Conservation (phyloP, 2,329 filamentous ascomycete genomes). For the Pseudogymnoascus sp. region DNA sequence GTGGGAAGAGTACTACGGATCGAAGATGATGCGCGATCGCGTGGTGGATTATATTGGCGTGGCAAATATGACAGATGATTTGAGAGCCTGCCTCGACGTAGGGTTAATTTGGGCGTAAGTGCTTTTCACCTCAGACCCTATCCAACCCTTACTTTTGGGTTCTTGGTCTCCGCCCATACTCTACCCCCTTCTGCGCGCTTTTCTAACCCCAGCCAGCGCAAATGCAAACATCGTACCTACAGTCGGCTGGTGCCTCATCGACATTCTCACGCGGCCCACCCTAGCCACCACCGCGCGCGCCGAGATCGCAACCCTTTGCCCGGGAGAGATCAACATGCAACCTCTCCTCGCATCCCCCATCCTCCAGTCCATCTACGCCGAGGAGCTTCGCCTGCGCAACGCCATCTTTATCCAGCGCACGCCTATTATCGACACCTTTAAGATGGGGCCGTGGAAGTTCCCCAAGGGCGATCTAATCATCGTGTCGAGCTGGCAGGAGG, state of each 20-base stretch:
- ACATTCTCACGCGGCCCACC: slow-evolving; percentile 18
- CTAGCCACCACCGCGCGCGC: slow-evolving; percentile 19
- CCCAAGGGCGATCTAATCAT: slow-evolving; percentile 23
- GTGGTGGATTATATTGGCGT: slow-evolving; percentile 8
- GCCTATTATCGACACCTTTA: slow-evolving; percentile 20
- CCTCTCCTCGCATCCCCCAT: slow-evolving; percentile 22
- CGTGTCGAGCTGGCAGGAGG: slow-evolving; percentile 22
- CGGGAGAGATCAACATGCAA: slow-evolving; percentile 14
- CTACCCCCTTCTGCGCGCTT: neutral
- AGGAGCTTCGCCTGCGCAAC: slow-evolving; percentile 28
- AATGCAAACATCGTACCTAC: slow-evolving; percentile 23
- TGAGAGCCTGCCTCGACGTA: slow-evolving; percentile 17
- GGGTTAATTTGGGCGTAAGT: slow-evolving; percentile 22
- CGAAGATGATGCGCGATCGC: slow-evolving; percentile 24
- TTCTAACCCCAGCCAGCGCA: slow-evolving; percentile 16
- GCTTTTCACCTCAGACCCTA: neutral
- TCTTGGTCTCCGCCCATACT: neutral
- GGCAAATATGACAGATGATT: slow-evolving; percentile 12
- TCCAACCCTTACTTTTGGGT: neutral
- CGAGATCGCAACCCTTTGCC: slow-evolving; percentile 17
- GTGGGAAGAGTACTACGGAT: slow-evolving; percentile 26
- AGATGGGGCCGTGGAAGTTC: slow-evolving; percentile 25
- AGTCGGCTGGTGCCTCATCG: slow-evolving; percentile 23
- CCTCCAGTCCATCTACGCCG: slow-evolving; percentile 31
- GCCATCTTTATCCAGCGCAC: slow-evolving; percentile 13